A percentile compares a stretch with the other conserved stretches of the same genome.
Evolutionary conservation across 352 stramenopile genomes (phyloP).

Genomic region (Pythium utonaiense): DNA sequence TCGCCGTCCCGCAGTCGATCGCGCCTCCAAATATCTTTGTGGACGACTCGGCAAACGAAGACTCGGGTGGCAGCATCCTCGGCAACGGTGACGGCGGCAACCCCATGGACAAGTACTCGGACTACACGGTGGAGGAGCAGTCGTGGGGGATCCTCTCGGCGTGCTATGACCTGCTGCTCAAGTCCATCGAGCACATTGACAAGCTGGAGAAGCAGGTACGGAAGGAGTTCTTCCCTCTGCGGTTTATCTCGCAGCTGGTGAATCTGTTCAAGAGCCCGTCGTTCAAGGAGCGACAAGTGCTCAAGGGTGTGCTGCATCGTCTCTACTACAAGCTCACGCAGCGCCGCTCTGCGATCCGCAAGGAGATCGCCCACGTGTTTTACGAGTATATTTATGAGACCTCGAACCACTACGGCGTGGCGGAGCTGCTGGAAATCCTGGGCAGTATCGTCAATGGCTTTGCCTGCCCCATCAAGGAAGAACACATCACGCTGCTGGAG

Average conservation of each 20-base stretch:
- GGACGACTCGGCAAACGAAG: slow-evolving; percentile 68
- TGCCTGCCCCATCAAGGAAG: slow-evolving; percentile 85
- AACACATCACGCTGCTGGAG: slow-evolving; percentile 83
- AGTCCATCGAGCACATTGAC: slow-evolving; percentile 87
- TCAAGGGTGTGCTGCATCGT: slow-evolving; percentile 84
- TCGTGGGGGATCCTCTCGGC: slow-evolving; percentile 75
- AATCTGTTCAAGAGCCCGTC: slow-evolving; percentile 86
- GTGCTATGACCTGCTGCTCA: slow-evolving; percentile 79
- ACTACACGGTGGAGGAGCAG: slow-evolving; percentile 82
- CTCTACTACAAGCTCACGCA: slow-evolving; percentile 91
- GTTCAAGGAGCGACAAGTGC: slow-evolving; percentile 81
- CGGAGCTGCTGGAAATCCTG: slow-evolving; percentile 84
- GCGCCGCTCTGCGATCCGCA: slow-evolving; percentile 81
- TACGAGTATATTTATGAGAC: slow-evolving; percentile 93
- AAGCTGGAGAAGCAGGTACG: slow-evolving; percentile 85
- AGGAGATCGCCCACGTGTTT: slow-evolving; percentile 85
- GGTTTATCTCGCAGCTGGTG: slow-evolving; percentile 78
- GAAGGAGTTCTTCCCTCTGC: slow-evolving; percentile 82
- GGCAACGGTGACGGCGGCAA: slow-evolving; percentile 44
- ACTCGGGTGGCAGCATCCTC: slow-evolving; percentile 18
- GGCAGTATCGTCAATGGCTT: slow-evolving; percentile 90
- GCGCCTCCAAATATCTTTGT: slow-evolving; percentile 80
- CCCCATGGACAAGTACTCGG: slow-evolving; percentile 80
- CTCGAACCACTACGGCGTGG: slow-evolving; percentile 84
- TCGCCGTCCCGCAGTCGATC: slow-evolving; percentile 41